Conservation (phyloP, 2,329 filamentous ascomycete species). For the Ceratocystis lukuohia region DNA sequence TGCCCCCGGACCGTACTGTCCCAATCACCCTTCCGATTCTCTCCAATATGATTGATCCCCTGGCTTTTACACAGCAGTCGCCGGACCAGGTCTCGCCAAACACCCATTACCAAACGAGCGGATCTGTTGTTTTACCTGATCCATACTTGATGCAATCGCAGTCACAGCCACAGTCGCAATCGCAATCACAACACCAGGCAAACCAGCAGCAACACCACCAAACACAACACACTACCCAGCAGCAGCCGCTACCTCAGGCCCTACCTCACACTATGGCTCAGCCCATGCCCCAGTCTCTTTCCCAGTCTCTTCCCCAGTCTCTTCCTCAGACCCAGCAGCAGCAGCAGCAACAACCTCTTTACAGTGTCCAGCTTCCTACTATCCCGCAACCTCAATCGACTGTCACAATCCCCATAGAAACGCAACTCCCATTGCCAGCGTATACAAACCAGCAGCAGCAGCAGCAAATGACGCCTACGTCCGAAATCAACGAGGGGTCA, state of each 20-base stretch:
- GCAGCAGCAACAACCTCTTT: not conserved
- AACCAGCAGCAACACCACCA: not conserved
- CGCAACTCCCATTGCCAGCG: slow-evolving; percentile 1
- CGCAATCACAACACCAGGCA: not conserved
- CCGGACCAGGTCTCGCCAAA: slow-evolving; percentile 1
- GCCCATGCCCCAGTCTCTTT: not conserved
- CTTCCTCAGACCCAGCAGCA: too few species aligned
- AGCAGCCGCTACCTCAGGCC: slow-evolving; percentile 1
- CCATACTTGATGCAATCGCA: slow-evolving; percentile 8
- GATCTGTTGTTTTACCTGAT: slow-evolving; percentile 1
- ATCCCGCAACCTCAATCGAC: not conserved
- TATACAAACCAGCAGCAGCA: not conserved
- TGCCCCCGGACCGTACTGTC: not conserved
- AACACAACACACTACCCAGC: slow-evolving; percentile 6
- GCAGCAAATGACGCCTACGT: not conserved
- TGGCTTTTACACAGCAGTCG: not conserved
- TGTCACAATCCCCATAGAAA: not conserved
- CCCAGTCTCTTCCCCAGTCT: too few species aligned
- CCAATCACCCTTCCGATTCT: slow-evolving; percentile 11
- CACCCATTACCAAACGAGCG: slow-evolving; percentile 6
- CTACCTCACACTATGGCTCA: not conserved
- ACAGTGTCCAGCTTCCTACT: slow-evolving; percentile 9
- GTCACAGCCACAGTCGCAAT: not conserved
- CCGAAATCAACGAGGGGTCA: not conserved
- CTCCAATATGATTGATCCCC: slow-evolving; percentile 2